Conservation (phyloP, 1,139 yeast genomes). For the Pichia sp. region DNA sequence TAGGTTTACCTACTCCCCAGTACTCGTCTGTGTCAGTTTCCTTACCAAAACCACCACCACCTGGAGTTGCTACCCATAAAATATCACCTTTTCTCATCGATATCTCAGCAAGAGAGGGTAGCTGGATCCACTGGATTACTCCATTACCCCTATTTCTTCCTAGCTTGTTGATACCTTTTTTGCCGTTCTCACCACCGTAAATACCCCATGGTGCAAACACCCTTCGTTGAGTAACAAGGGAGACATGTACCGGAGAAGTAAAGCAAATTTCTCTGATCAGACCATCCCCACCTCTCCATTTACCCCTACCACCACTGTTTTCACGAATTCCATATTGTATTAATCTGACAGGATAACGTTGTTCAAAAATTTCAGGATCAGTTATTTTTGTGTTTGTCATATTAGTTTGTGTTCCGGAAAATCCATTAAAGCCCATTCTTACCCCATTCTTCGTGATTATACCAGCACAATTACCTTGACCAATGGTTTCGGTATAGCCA, state of each 20-base stretch:
- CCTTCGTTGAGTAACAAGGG: slow-evolving; percentile 37
- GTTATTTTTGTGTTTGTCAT: slow-evolving; percentile 42
- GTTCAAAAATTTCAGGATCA: slow-evolving; percentile 38
- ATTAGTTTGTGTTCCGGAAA: slow-evolving; percentile 44
- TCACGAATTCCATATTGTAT: slow-evolving; percentile 32
- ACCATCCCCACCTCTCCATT: slow-evolving; percentile 36
- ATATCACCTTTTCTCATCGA: slow-evolving; percentile 28
- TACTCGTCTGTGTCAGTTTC: slow-evolving; percentile 11
- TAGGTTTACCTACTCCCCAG: slow-evolving; percentile 6
- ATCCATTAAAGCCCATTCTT: slow-evolving; percentile 36
- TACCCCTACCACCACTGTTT: slow-evolving; percentile 35
- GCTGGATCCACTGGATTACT: slow-evolving; percentile 19
- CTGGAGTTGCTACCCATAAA: slow-evolving; percentile 37
- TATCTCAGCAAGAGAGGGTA: slow-evolving; percentile 41
- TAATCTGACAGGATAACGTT: slow-evolving; percentile 37
- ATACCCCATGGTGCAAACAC: slow-evolving; percentile 37
- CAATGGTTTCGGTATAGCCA: slow-evolving; percentile 47
- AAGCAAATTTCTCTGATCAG: slow-evolving; percentile 37
- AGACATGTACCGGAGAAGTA: slow-evolving; percentile 33
- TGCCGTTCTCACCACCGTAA: slow-evolving; percentile 39
- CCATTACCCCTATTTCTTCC: slow-evolving; percentile 28
- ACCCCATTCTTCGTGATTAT: slow-evolving; percentile 34
- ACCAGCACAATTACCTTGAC: slow-evolving; percentile 35
- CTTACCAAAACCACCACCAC: slow-evolving; percentile 50
- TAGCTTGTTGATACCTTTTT: slow-evolving; percentile 39